Base-by-base conservation (phyloP, 495 filamentous ascomycete species). In the Apiosordaria backusii region DNA sequence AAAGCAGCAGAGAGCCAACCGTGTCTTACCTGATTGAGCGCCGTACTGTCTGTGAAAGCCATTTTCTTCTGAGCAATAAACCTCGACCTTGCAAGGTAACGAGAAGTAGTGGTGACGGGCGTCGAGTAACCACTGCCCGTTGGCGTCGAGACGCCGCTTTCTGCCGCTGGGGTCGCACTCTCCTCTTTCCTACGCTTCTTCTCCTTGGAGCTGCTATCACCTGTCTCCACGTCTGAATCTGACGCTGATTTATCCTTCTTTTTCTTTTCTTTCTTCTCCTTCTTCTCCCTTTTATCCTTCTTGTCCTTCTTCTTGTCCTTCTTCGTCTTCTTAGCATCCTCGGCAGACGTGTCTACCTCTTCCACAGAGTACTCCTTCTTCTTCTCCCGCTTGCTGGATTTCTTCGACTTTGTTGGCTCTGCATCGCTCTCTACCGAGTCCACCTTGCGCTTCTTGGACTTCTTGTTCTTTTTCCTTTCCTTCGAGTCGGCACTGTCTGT, bases 1-100 rank as follows among this genome's bases (percentile, higher is more conserved):
- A 55, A 55, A 23, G 19, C 24, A 45, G 55, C 10, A 50, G 9
- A 66, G 40, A 55, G 50, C 40, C 19, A 22, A 60, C 7, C 16
- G 50, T 64, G 59, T 73, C 77, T 76, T 77, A 91, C 90, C 85
- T 94, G 89, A 67, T 92, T 92, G 61, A 94, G 76, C 5, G 90
- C 89, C 70, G 86, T 85, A 45, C 82, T 80, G 74, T 94, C 88
- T 76, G 89, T 80, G 54, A 88, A 82, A 3, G 91, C 90, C 80
- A 85, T 84, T 72, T 84, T 87, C 79, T 96, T 96, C 70, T 92
- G 89, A 50, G 86, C 87, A 71, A 94, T 93, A 71, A 90, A 88
- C 57, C 89, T 82, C 61, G 86, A 81, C 68, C 92, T 81, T 61
- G 90, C 84, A 54, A 86, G 79, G 71, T 90, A 87, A 61, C 89